Evolutionary conservation across 352 stramenopile genomes (phyloP).

Genomic region (Phytophthora crassamura): DNA sequence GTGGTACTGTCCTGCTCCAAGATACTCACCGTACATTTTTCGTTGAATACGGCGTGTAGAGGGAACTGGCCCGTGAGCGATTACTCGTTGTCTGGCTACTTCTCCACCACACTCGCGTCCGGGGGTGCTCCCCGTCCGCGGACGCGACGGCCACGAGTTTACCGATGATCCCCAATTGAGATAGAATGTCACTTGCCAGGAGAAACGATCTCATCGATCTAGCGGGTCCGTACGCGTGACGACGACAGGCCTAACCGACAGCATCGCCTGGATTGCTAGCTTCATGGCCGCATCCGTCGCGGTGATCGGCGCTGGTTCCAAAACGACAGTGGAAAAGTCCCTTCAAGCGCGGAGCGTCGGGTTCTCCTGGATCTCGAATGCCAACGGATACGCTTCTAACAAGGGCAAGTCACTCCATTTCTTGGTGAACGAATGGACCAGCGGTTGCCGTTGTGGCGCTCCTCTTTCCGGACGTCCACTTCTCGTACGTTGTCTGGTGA

Average conservation of each 20-base stretch:
- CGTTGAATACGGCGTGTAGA: too few relatives aligned
- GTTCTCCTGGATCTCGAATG: constrained; percentile 95
- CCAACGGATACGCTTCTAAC: constrained; percentile 86
- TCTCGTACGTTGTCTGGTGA: constrained; percentile 52
- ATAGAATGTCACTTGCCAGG: constrained; percentile 95
- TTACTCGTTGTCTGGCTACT: constrained; percentile 68
- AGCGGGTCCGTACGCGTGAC: constrained; percentile 79
- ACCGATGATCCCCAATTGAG: constrained; percentile 78
- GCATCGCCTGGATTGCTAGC: constrained; percentile 87
- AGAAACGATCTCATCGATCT: constrained; percentile 81
- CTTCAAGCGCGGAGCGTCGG: constrained; percentile 90
- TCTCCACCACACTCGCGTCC: constrained; percentile 62
- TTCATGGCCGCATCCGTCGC: constrained; percentile 87
- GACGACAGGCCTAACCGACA: constrained; percentile 89
- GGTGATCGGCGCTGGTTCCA: constrained; percentile 73
- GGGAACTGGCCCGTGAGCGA: too few relatives aligned
- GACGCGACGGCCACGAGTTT: constrained; percentile 58
- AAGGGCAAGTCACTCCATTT: constrained; percentile 94
- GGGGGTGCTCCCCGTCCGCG: constrained; percentile 66
- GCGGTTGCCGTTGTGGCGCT: constrained; percentile 85
- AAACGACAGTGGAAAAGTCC: constrained; percentile 91
- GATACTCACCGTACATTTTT: too few relatives aligned
- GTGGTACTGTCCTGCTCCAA: too few relatives aligned
- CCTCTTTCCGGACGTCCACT: constrained; percentile 78
- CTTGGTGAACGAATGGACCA: constrained; percentile 96